A percentile compares a stretch with the other conserved stretches of the same genome.
phyloP scores from a whole-genome alignment of 345 rosid genomes.

The Laguncularia racemosa region DNA sequence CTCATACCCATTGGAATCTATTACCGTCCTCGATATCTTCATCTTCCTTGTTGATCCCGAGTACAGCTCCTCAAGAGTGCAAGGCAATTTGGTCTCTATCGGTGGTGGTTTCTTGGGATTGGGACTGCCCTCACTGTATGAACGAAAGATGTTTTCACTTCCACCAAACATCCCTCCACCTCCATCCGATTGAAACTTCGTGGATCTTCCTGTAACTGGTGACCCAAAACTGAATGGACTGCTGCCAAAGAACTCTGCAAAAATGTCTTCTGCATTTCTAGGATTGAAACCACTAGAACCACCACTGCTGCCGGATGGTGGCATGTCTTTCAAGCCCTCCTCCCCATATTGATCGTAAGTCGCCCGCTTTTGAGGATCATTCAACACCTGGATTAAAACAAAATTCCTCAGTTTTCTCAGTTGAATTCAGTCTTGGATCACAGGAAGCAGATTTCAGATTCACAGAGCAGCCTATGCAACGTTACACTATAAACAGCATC shows the following conservation, averaged over 20 bases:
- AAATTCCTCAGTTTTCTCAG: background rate
- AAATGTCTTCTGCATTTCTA: slow-evolving; percentile 92
- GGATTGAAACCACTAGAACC: slow-evolving; percentile 73
- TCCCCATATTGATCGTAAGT: slow-evolving; percentile 83
- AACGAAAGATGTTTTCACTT: slow-evolving; percentile 51
- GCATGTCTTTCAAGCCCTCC: slow-evolving; percentile 85
- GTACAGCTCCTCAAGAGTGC: slow-evolving; percentile 84
- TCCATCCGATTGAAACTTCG: slow-evolving; percentile 73
- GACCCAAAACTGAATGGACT: slow-evolving; percentile 84
- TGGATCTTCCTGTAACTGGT: slow-evolving; percentile 57
- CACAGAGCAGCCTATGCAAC: background rate
- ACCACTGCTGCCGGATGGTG: slow-evolving; percentile 42
- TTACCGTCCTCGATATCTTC: slow-evolving; percentile 91
- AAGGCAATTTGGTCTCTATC: slow-evolving; percentile 84
- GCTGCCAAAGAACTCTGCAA: slow-evolving; percentile 91
- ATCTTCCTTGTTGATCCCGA: slow-evolving; percentile 91
- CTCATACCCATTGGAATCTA: slow-evolving; percentile 61
- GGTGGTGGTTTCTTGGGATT: slow-evolving; percentile 71
- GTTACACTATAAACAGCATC: background rate
- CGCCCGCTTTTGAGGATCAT: slow-evolving; percentile 79
- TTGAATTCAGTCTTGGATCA: too few relatives aligned
- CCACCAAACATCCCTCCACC: slow-evolving; percentile 49
- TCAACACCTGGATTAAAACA: slow-evolving; percentile 48
- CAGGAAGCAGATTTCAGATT: too few relatives aligned
- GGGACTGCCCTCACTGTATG: slow-evolving; percentile 44